phyloP scores from a whole-genome alignment of 2,329 filamentous ascomycete genomes.

The Polychaeton citri region DNA sequence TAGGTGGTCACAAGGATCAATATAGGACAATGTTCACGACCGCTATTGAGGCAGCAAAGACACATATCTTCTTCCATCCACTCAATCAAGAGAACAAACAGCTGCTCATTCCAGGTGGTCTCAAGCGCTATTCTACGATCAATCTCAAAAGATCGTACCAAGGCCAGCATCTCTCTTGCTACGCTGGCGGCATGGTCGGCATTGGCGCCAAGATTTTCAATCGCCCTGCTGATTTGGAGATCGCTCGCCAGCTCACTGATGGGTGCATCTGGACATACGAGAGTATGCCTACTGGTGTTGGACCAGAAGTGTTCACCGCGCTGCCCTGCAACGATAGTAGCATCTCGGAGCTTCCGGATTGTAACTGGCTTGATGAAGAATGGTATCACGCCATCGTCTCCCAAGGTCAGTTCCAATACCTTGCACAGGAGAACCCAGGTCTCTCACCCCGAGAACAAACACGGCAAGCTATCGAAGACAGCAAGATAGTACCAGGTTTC shows the following conservation, averaged over 20 bases:
- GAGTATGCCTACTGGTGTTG: conserved; percentile 42
- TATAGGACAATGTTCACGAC: conserved; percentile 34
- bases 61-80: conserved; percentile 31
- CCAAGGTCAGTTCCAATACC: conserved; percentile 6
- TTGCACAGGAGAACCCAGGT: conserved; percentile 9
- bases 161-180: conserved; percentile 53
- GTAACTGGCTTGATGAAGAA: conserved; percentile 31
- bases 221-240: conserved; percentile 37
- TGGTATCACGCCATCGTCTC: conserved; percentile 25
- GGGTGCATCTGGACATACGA: conserved; percentile 51
- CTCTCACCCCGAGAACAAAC: conserved; percentile 3
- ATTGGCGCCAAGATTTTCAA: conserved; percentile 50
- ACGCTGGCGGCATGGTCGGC: conserved; percentile 55
- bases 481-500: conserved; percentile 41
- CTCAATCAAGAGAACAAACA: conserved; percentile 30
- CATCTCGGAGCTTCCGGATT: conserved; percentile 7
- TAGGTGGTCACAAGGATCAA: conserved; percentile 18
- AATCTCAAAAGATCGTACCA: conserved; percentile 17
- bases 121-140: conserved; percentile 9
- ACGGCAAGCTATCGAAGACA: conserved; percentile 23
- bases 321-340: conserved; percentile 30
- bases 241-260: conserved; percentile 44
- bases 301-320: conserved; percentile 44
- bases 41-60: conserved; percentile 34
- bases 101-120: conserved; percentile 39